A percentile compares a stretch with the other conserved stretches of the same genome.
These are phyloP conservation scores for Aphelidium insulamus DNA, from an alignment of 371 early-diverging fungal genomes.

Conservation along the genomic window DNA sequence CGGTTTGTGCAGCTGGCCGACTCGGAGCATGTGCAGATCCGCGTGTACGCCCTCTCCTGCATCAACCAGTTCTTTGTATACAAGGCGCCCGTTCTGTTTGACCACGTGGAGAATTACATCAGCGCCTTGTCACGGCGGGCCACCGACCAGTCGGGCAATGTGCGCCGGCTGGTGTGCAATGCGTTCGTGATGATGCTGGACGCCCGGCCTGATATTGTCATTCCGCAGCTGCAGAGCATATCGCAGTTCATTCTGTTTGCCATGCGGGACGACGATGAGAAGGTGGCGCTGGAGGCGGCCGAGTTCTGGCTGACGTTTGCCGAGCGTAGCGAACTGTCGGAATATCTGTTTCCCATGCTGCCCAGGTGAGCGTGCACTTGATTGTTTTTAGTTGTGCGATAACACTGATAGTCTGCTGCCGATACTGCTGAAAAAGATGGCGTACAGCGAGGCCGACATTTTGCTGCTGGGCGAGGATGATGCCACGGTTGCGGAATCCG, in stretches of 20 bases:
- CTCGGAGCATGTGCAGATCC: slow-evolving; percentile 40
- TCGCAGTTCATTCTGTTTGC: slow-evolving; percentile 83
- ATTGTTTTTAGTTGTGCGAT: slow-evolving; percentile 1
- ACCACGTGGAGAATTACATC: slow-evolving; percentile 44
- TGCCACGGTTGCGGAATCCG: slow-evolving; percentile 47
- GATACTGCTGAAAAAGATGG: slow-evolving; percentile 75
- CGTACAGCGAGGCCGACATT: slow-evolving; percentile 77
- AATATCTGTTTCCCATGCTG: slow-evolving; percentile 52
- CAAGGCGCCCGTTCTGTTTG: slow-evolving; percentile 42
- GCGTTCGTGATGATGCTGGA: slow-evolving; percentile 71
- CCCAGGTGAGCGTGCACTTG: too few species aligned
- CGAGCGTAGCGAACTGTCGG: slow-evolving; percentile 59
- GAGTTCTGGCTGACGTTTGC: slow-evolving; percentile 93
- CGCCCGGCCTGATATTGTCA: slow-evolving; percentile 45
- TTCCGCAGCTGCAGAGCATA: slow-evolving; percentile 59
- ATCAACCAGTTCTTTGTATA: slow-evolving; percentile 54
- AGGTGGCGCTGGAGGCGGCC: slow-evolving; percentile 79
- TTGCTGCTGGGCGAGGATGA: slow-evolving; percentile 54
- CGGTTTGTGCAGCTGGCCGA: slow-evolving; percentile 56
- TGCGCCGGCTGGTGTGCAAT: slow-evolving; percentile 79
- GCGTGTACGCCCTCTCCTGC: slow-evolving; percentile 49
- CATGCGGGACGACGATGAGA: slow-evolving; percentile 52
- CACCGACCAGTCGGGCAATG: slow-evolving; percentile 46
- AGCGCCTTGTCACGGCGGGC: slow-evolving; percentile 54
- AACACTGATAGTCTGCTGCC: too few species aligned